Conservation (phyloP, 176 grass and related monocot species). For the Oryza coarctata region DNA sequence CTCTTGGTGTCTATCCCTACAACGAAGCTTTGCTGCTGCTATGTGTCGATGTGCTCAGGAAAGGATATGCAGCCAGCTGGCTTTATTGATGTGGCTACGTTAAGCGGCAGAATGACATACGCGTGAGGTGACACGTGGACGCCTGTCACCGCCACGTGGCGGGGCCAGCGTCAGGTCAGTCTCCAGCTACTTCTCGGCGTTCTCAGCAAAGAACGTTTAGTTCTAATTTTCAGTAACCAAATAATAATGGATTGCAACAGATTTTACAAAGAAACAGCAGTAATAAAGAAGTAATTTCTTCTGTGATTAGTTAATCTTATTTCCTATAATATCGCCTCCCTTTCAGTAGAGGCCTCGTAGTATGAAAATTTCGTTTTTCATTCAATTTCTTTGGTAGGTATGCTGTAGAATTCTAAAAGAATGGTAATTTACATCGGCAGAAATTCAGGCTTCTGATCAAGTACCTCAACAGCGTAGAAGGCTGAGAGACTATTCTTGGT, state of each 20-base stretch:
- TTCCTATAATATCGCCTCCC: background rate
- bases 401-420: constrained; percentile 37
- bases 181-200: background rate
- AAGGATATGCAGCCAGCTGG: background rate
- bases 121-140: background rate
- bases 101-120: constrained; percentile 25
- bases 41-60: background rate
- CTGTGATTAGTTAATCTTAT: background rate
- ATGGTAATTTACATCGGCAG: constrained; percentile 47
- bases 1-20: background rate
- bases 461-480: constrained; percentile 31
- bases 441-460: constrained; percentile 31
- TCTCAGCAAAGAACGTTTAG: background rate
- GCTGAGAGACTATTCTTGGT: background rate
- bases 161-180: background rate
- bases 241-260: background rate
- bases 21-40: background rate
- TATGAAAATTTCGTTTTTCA: constrained; percentile 28
- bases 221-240: too few species aligned
- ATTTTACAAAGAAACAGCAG: background rate
- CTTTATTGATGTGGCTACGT: constrained; percentile 21
- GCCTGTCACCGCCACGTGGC: background rate
- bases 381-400: constrained; percentile 24
- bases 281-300: background rate
- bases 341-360: background rate